A percentile compares a stretch with the other conserved stretches of the same genome.
These are phyloP conservation scores for Xylaria flabelliformis DNA, from an alignment of 495 filamentous ascomycete species.

Conservation along the genomic window DNA sequence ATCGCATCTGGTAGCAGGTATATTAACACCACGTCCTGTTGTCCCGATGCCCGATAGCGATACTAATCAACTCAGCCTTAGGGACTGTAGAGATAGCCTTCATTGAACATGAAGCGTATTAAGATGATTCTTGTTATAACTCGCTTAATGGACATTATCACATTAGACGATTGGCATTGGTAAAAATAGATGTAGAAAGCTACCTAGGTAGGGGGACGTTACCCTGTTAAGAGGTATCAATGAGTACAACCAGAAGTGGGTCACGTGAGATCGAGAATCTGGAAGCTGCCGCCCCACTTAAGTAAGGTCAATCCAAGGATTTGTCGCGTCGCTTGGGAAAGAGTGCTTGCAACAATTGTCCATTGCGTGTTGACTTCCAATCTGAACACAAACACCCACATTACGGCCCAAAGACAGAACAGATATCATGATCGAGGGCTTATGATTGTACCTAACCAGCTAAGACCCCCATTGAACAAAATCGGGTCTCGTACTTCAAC, in stretches of 20 bases:
- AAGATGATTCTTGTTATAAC: too few species aligned
- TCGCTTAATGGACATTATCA: too few species aligned
- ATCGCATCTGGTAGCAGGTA: neutral
- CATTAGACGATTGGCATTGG: too few species aligned
- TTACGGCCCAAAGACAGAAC: neutral
- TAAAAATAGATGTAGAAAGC: neutral
- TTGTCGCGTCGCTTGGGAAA: slow-evolving; percentile 30
- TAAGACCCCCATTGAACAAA: neutral
- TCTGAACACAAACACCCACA: neutral
- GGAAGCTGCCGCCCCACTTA: slow-evolving; percentile 15
- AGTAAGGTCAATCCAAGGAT: slow-evolving; percentile 16
- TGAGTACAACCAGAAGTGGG: neutral
- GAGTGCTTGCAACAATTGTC: neutral
- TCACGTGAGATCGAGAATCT: slow-evolving; percentile 37
- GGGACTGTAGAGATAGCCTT: too few species aligned
- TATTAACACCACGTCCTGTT: too few species aligned
- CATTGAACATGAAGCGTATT: too few species aligned
- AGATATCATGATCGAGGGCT: neutral
- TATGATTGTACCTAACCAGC: neutral
- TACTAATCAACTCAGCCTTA: too few species aligned
- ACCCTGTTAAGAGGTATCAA: too few species aligned
- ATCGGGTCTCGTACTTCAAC: neutral
- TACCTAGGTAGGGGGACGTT: neutral
- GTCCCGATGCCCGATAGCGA: too few species aligned
- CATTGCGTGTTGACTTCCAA: neutral